Percentiles rank a stretch among this genome's conserved stretches.
These are phyloP conservation scores for Phialophora chinensis DNA, from an alignment of 2,329 filamentous ascomycete genomes.

Conservation along the genomic window DNA sequence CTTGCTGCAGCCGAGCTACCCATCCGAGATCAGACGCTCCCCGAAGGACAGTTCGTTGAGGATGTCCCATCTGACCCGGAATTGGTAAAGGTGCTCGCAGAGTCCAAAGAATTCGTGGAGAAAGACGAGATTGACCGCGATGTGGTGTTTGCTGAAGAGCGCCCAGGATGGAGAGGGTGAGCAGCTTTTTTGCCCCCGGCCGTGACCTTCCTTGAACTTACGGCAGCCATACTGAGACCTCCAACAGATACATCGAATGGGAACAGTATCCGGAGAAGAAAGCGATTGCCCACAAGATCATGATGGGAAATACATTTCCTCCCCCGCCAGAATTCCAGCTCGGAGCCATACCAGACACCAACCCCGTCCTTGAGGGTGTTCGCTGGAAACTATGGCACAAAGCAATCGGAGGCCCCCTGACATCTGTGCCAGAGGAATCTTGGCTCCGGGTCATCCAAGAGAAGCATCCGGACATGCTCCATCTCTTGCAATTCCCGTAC, in stretches of 20 bases:
- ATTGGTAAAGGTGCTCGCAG: constrained; percentile 25
- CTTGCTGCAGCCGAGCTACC: constrained; percentile 55
- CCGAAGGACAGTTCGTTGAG: constrained; percentile 46
- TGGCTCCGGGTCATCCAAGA: constrained; percentile 63
- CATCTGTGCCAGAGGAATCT: constrained; percentile 61
- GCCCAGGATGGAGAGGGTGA: constrained; percentile 56
- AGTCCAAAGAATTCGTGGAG: constrained; percentile 40
- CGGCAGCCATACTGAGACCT: neutral
- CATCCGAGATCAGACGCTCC: constrained; percentile 55
- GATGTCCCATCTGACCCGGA: constrained; percentile 37
- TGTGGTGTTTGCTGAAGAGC: constrained; percentile 52
- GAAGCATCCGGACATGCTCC: constrained; percentile 66
- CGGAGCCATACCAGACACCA: constrained; percentile 60
- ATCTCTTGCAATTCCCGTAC: constrained; percentile 68
- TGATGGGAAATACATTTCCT: constrained; percentile 60
- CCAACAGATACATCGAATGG: constrained; percentile 68
- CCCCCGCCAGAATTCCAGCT: constrained; percentile 62
- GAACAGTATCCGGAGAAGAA: constrained; percentile 73
- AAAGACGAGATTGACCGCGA: constrained; percentile 50
- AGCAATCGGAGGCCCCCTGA: constrained; percentile 56
- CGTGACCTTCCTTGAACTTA: no score
- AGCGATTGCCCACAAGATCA: constrained; percentile 61
- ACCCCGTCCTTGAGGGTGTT: constrained; percentile 63
- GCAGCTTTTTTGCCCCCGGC: constrained; percentile 6
- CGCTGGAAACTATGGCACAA: constrained; percentile 66